Base-by-base conservation (phyloP, 2,329 filamentous ascomycete genomes). In the Diplocarpon rosae region DNA sequence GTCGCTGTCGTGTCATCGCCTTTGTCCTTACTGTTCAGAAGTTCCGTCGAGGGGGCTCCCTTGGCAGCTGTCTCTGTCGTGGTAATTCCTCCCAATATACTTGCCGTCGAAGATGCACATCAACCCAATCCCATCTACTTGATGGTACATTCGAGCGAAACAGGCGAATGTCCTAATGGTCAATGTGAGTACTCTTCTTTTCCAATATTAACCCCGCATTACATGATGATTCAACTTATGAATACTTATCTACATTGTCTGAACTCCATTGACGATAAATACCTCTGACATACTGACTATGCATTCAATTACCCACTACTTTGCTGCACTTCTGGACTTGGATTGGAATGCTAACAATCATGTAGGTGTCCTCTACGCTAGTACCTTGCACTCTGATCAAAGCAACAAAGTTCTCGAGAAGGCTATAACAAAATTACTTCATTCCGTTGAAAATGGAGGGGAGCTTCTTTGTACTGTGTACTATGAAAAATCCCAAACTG, bases 181-280 rank as follows among this genome's bases (percentile, higher is more conserved):
- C 88, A 96, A 78, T 80, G 90, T 98, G 76, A 87, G 90, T 85
- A 47, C 20, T 43, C 50, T 34, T 47, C 49, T 52, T 32, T 32
- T 35, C 51, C 52, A 48, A 49, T 45, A 14, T 3, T n/a, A 32
- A 39, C 45, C 40, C 43, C 37, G 56, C 58, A 62, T 72, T 74
- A 72, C 62, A 83, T 88, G 90, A 95, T 96, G 89, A 95, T 73
- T 66, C 67, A 75, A 68, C 65, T 67, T 71, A 72, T 66, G 75
- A 93, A 92, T 86, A 89, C 89, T 96, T 96, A 96, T 95, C 90
- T 95, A 96, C 90, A 95, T 96, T 96, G 88, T 85, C 90, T 89
- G 90, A 94, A 83, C 69, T 69, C 65, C 74, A 75, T 83, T 94
- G 89, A 93, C 80, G 88, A 92, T 75, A 75, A 72, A 64, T 72